These are phyloP conservation scores for Leucocoprinus sp. DNA, from an alignment of 768 basidiomycete genomes.

Conservation along the genomic window DNA sequence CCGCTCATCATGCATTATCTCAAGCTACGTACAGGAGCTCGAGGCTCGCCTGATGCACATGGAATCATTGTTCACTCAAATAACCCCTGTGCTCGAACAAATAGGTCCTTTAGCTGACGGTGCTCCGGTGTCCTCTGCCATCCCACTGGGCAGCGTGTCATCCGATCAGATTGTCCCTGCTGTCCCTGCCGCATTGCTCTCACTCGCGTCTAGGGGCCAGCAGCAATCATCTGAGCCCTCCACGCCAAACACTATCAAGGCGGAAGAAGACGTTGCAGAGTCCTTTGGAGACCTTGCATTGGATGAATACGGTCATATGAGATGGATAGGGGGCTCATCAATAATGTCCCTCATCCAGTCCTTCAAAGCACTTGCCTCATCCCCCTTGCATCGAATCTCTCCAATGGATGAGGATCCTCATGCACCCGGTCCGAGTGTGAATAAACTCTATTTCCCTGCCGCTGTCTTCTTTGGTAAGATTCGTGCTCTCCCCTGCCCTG, in stretches of 20 bases:
- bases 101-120: constrained; percentile 49
- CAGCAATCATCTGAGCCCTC: constrained; percentile 29
- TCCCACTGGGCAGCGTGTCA: constrained; percentile 22
- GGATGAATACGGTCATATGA: constrained; percentile 84
- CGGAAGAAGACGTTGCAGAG: constrained; percentile 65
- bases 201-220: constrained; percentile 28
- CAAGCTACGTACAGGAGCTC: constrained; percentile 85
- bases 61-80: constrained; percentile 79
- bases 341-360: constrained; percentile 90
- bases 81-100: constrained; percentile 72
- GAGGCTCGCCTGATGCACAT: constrained; percentile 83
- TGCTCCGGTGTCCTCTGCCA: constrained; percentile 24
- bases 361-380: constrained; percentile 68
- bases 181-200: constrained; percentile 26
- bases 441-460: constrained; percentile 84
- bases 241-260: constrained; percentile 31
- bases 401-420: constrained; percentile 80
- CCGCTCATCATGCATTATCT: constrained; percentile 11
- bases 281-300: constrained; percentile 82
- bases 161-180: constrained; percentile 28
- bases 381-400: constrained; percentile 68
- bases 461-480: constrained; percentile 83
- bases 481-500: constrained; percentile 69
- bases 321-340: constrained; percentile 89
- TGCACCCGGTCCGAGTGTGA: constrained; percentile 70